Evolutionary conservation across 148 eudicot species (phyloP).

Genomic region (Cornus controversa): DNA sequence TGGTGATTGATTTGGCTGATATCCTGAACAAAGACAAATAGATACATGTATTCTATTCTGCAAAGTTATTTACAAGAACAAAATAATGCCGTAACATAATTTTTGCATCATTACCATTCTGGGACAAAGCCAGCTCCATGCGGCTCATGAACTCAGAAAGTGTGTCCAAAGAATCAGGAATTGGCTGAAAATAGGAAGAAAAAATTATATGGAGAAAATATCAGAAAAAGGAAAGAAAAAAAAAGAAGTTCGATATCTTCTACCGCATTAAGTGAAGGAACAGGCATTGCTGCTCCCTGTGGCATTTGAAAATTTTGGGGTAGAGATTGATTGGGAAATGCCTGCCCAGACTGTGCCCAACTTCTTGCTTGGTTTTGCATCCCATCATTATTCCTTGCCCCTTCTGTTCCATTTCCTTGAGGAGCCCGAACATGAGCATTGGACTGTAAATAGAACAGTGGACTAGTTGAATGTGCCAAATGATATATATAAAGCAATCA

Average conservation of each 20-base stretch:
- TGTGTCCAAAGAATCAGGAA: constrained; percentile 87
- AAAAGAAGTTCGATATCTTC: not conserved
- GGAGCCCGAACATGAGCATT: constrained; percentile 34
- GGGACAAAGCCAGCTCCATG: constrained; percentile 80
- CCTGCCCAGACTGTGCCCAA: constrained; percentile 52
- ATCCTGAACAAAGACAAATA: constrained; percentile 30
- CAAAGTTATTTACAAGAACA: not conserved
- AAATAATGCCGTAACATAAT: not conserved
- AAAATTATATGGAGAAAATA: not conserved
- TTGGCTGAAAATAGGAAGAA: constrained; percentile 53
- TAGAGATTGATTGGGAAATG: constrained; percentile 47
- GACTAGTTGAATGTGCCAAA: constrained; percentile 9
- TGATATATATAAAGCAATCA: not conserved
- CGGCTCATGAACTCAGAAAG: constrained; percentile 78
- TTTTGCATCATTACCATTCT: constrained; percentile 48
- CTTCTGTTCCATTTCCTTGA: constrained; percentile 53
- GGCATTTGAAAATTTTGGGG: constrained; percentile 55
- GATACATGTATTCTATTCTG: not conserved
- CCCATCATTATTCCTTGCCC: constrained; percentile 35
- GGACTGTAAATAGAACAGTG: constrained; percentile 28
- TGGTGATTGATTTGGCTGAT: constrained; percentile 48
- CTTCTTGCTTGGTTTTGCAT: constrained; percentile 48
- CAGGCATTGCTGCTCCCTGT: constrained; percentile 57
- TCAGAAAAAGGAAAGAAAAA: constrained; percentile 3
- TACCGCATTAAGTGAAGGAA: constrained; percentile 75